Evolutionary conservation across 371 early-diverging fungal genomes (phyloP).

Genomic region (Apophysomyces variabilis): DNA sequence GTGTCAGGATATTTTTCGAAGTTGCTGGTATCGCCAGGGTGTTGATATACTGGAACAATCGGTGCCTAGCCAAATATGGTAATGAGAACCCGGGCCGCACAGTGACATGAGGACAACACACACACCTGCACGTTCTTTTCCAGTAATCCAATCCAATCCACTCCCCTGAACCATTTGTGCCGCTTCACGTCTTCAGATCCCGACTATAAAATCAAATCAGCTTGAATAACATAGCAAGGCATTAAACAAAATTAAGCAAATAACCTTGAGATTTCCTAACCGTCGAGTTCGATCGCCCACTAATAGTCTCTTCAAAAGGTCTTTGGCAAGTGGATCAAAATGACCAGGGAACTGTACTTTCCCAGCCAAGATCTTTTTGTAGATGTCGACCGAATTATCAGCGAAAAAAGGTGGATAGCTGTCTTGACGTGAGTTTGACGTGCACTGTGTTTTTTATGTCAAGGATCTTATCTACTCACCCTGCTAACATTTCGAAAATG

Average conservation of each 20-base stretch:
- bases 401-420: conserved; percentile 97
- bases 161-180: conserved; percentile 90
- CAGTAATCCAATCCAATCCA: conserved; percentile 82
- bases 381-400: conserved; percentile 89
- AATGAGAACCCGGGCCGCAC: neutral
- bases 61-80: conserved; percentile 34
- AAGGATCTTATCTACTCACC: conserved; percentile 31
- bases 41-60: conserved; percentile 51
- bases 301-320: conserved; percentile 90
- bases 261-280: conserved; percentile 90
- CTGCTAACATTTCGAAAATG: conserved; percentile 95
- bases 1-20: conserved; percentile 54
- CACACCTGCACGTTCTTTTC: conserved; percentile 66
- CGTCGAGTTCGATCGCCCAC: conserved; percentile 92
- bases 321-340: conserved; percentile 89
- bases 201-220: conserved; percentile 37
- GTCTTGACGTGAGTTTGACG: neutral
- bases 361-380: conserved; percentile 93
- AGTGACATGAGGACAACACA: conserved; percentile 12
- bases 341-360: conserved; percentile 89
- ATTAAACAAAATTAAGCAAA: neutral
- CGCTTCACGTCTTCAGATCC: conserved; percentile 76
- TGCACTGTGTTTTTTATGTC: neutral
- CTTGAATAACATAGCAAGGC: neutral
- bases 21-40: conserved; percentile 58